These are phyloP conservation scores for Diaporthe citrichinensis DNA, from an alignment of 2,329 filamentous ascomycete genomes.

Conservation along the genomic window DNA sequence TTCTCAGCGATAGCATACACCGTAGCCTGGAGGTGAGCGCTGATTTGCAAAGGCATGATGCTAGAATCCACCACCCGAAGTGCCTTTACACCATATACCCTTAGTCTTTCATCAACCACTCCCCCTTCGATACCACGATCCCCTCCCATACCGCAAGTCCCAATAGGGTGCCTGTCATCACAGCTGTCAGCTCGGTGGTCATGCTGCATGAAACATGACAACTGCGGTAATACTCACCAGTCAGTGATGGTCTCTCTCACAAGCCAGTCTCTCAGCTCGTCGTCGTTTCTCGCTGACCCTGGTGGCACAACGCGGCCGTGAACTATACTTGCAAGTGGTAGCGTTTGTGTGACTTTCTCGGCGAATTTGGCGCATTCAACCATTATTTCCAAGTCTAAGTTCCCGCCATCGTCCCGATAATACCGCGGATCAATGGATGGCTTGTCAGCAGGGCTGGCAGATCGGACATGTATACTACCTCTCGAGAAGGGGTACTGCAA, in stretches of 20 bases:
- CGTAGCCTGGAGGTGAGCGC: constrained; percentile 62
- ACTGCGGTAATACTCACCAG: background rate
- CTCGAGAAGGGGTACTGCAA: constrained; percentile 66
- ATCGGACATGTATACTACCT: constrained; percentile 62
- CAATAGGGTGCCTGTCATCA: constrained; percentile 48
- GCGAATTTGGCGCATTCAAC: constrained; percentile 8
- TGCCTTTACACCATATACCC: constrained; percentile 61
- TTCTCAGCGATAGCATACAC: constrained; percentile 68
- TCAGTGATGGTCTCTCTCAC: constrained; percentile 23
- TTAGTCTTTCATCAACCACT: constrained; percentile 58
- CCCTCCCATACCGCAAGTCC: constrained; percentile 61
- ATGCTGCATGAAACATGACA: background rate
- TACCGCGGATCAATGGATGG: constrained; percentile 9
- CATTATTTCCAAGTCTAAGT: constrained; percentile 2
- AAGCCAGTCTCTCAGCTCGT: background rate
- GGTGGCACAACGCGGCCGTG: constrained; percentile 5
- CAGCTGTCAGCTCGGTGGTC: constrained; percentile 40
- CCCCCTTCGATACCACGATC: constrained; percentile 52
- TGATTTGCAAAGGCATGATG: constrained; percentile 62
- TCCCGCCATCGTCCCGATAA: background rate
- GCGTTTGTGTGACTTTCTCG: constrained; percentile 2
- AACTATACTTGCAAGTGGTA: constrained; percentile 5
- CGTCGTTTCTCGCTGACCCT: background rate
- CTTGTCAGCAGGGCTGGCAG: constrained; percentile 28
- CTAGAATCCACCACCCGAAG: constrained; percentile 63